These are phyloP conservation scores for Fusarium sp. DNA, from an alignment of 2,329 filamentous ascomycete species.

Conservation along the genomic window DNA sequence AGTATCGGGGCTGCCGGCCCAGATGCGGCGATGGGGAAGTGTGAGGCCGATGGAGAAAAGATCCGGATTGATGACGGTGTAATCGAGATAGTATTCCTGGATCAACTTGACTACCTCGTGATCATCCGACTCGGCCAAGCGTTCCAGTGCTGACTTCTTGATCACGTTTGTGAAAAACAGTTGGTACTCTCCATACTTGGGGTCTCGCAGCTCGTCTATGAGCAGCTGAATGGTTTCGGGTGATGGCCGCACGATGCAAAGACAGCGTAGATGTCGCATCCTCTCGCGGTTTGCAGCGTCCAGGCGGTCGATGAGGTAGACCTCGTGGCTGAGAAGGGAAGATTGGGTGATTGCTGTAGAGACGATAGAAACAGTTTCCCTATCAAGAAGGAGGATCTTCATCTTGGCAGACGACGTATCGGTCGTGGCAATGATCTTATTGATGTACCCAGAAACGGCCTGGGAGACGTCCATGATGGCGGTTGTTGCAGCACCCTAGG, in stretches of 20 bases:
- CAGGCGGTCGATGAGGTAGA: slow-evolving; percentile 96
- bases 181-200: slow-evolving; percentile 97
- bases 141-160: slow-evolving; percentile 94
- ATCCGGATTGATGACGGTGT: slow-evolving; percentile 93
- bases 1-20: slow-evolving; percentile 83
- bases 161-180: slow-evolving; percentile 98
- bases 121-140: slow-evolving; percentile 94
- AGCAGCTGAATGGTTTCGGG: slow-evolving; percentile 92
- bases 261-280: slow-evolving; percentile 95
- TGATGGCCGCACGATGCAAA: slow-evolving; percentile 93
- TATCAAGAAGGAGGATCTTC: slow-evolving; percentile 96
- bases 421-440: slow-evolving; percentile 84
- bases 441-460: slow-evolving; percentile 93
- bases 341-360: slow-evolving; percentile 98
- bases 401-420: slow-evolving; percentile 88
- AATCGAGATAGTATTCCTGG: slow-evolving; percentile 97
- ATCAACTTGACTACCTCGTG: slow-evolving; percentile 95
- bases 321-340: slow-evolving; percentile 92
- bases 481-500: slow-evolving; percentile 24
- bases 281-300: slow-evolving; percentile 93
- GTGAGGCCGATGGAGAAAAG: slow-evolving; percentile 84
- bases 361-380: slow-evolving; percentile 92
- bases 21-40: slow-evolving; percentile 80
- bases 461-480: slow-evolving; percentile 90
- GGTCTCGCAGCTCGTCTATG: slow-evolving; percentile 94